A percentile compares a stretch with the other conserved stretches of the same genome.
These are phyloP conservation scores for Chrysoporthe austroafricana DNA, from an alignment of 2,329 filamentous ascomycete species.

Conservation along the genomic window DNA sequence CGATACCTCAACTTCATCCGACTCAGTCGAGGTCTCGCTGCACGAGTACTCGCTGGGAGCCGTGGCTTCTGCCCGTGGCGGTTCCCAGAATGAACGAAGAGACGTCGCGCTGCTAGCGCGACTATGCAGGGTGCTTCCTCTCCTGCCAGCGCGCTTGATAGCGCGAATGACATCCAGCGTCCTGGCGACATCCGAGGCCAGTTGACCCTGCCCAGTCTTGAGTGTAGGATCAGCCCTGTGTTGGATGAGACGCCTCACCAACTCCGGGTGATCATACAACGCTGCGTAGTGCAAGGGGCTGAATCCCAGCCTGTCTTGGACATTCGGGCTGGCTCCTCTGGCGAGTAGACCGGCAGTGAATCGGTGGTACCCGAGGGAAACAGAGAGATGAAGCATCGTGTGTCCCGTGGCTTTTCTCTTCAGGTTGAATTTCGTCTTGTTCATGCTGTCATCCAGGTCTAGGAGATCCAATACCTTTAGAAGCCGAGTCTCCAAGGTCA, in stretches of 20 bases:
- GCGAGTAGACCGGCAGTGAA: conserved; percentile 78
- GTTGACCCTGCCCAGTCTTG: conserved; percentile 71
- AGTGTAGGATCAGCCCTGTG: conserved; percentile 73
- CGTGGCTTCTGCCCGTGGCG: conserved; percentile 45
- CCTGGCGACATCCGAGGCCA: conserved; percentile 71
- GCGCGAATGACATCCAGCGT: conserved; percentile 67
- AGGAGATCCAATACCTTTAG: conserved; percentile 78
- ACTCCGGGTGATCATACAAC: conserved; percentile 74
- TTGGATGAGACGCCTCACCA: conserved; percentile 74
- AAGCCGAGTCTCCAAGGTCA: conserved; percentile 67
- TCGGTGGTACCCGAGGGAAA: conserved; percentile 72
- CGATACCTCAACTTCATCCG: conserved; percentile 44
- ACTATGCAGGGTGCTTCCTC: conserved; percentile 63
- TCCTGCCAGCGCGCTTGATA: conserved; percentile 65
- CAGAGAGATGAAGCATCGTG: conserved; percentile 80
- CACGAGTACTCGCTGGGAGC: conserved; percentile 52
- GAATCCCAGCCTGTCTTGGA: conserved; percentile 77
- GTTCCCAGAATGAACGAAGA: conserved; percentile 69
- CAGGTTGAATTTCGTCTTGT: conserved; percentile 69
- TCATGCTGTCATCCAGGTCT: conserved; percentile 74
- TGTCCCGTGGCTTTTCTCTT: conserved; percentile 67
- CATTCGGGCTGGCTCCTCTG: conserved; percentile 76
- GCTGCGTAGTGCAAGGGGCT: conserved; percentile 82
- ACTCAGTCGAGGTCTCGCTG: conserved; percentile 47
- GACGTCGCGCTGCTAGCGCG: conserved; percentile 70